Conservation (phyloP, 2,329 filamentous ascomycete genomes). For the Pseudovirgaria hyperparasitica region DNA sequence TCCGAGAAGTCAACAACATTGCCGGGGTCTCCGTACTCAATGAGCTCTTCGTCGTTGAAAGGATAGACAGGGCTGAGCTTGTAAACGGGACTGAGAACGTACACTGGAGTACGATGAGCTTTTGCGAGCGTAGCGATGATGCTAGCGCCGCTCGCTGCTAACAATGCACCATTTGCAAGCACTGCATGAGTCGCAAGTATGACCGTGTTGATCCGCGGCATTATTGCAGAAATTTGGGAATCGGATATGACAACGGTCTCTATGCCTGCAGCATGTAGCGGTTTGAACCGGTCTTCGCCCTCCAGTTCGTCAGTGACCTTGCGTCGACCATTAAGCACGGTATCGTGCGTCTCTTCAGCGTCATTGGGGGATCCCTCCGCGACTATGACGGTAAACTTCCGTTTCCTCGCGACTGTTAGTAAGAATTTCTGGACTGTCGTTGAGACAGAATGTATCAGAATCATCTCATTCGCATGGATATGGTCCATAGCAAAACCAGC, state of each 20-base stretch:
- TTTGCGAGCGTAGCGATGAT: conserved; percentile 76
- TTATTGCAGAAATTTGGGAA: conserved; percentile 78
- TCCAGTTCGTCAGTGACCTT: conserved; percentile 30
- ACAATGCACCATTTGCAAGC: conserved; percentile 73
- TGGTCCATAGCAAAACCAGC: conserved; percentile 78
- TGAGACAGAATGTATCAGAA: conserved; percentile 79
- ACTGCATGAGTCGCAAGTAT: conserved; percentile 81
- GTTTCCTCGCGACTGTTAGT: conserved; percentile 72
- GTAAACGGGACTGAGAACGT: conserved; percentile 84
- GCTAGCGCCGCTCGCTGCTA: conserved; percentile 72
- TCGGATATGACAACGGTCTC: conserved; percentile 76
- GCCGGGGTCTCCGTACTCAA: conserved; percentile 76
- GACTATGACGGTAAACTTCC: conserved; percentile 84
- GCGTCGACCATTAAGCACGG: conserved; percentile 42
- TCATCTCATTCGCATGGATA: conserved; percentile 85
- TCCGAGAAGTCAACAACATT: conserved; percentile 68
- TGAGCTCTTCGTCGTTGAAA: conserved; percentile 66
- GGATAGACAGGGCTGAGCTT: conserved; percentile 86
- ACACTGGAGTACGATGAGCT: conserved; percentile 69
- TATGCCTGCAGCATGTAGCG: conserved; percentile 64
- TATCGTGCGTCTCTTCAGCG: conserved; percentile 49
- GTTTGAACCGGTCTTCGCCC: conserved; percentile 55
- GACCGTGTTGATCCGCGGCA: conserved; percentile 92
- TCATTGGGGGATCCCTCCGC: conserved; percentile 63
- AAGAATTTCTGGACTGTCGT: conserved; percentile 83